phyloP scores from a whole-genome alignment of 1,139 yeast genomes.

The Yamadazyma membranifaciens region DNA sequence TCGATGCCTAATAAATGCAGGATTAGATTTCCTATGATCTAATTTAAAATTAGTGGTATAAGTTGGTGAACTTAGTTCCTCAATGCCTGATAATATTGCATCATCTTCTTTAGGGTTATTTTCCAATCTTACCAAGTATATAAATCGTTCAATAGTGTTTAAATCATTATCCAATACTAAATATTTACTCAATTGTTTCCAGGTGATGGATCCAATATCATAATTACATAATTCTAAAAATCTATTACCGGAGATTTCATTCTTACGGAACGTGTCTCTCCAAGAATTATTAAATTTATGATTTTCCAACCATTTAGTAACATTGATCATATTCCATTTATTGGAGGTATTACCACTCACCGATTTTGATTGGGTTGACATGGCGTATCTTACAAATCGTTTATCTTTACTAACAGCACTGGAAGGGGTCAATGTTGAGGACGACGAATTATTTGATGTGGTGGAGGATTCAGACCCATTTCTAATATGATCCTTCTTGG shows the following conservation, averaged over 20 bases:
- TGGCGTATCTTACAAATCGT: conserved; percentile 45
- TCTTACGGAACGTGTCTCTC: conserved; percentile 59
- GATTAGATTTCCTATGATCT: conserved; percentile 35
- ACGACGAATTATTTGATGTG: conserved; percentile 29
- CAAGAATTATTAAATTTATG: conserved; percentile 73
- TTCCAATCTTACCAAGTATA: conserved; percentile 30
- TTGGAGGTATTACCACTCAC: conserved; percentile 21
- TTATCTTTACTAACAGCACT: conserved; percentile 35
- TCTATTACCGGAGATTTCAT: conserved; percentile 60
- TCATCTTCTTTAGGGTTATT: conserved; percentile 17
- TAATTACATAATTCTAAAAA: conserved; percentile 71
- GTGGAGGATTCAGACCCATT: conserved; percentile 41
- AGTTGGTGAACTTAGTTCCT: conserved; percentile 9
- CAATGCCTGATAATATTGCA: conserved; percentile 16
- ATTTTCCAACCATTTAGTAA: conserved; percentile 62
- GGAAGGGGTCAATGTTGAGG: conserved; percentile 31
- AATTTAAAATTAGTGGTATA: conserved; percentile 18
- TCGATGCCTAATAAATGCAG: conserved; percentile 25
- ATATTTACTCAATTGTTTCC: conserved; percentile 45
- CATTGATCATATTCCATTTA: conserved; percentile 68
- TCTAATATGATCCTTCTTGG: conserved; percentile 26
- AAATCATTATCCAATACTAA: conserved; percentile 39
- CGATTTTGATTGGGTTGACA: conserved; percentile 32
- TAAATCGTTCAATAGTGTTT: conserved; percentile 57
- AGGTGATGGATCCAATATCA: conserved; percentile 50